These are phyloP conservation scores for Avena eriantha DNA, from an alignment of 176 grass and related monocot species.

Conservation along the genomic window DNA sequence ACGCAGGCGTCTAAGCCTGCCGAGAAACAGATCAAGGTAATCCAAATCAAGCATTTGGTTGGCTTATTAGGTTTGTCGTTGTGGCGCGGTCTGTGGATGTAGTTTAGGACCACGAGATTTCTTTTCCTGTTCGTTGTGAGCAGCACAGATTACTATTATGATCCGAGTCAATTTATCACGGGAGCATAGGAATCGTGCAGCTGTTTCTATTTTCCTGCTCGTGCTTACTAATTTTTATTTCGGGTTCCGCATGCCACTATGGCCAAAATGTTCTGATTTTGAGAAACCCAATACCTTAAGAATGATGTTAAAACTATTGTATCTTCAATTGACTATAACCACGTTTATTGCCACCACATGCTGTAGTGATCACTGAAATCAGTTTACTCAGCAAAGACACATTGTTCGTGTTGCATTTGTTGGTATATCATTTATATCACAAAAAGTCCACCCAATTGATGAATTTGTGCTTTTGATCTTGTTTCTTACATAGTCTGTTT, in stretches of 20 bases:
- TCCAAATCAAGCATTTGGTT: background rate
- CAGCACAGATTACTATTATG: background rate
- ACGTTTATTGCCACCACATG: background rate
- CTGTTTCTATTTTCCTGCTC: background rate
- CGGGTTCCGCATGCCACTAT: background rate
- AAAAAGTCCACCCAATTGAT: background rate
- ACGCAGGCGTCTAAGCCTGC: conserved; percentile 3
- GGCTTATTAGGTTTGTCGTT: background rate
- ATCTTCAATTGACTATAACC: background rate
- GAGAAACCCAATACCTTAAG: background rate
- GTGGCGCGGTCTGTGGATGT: conserved; percentile 6
- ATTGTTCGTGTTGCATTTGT: conserved; percentile 16
- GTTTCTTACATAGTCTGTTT: background rate
- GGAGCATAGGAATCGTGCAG: background rate
- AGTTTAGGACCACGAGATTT: background rate
- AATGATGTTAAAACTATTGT: background rate
- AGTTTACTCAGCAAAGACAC: background rate
- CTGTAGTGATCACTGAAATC: background rate
- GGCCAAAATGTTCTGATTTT: background rate
- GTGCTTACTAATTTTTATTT: background rate
- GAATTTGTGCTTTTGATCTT: background rate
- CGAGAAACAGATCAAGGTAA: conserved; percentile 30
- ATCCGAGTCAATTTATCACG: background rate
- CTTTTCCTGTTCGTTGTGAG: background rate
- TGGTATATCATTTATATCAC: background rate